These are phyloP conservation scores for Fonsecaea monophora DNA, from an alignment of 2,329 filamentous ascomycete species.

Conservation along the genomic window DNA sequence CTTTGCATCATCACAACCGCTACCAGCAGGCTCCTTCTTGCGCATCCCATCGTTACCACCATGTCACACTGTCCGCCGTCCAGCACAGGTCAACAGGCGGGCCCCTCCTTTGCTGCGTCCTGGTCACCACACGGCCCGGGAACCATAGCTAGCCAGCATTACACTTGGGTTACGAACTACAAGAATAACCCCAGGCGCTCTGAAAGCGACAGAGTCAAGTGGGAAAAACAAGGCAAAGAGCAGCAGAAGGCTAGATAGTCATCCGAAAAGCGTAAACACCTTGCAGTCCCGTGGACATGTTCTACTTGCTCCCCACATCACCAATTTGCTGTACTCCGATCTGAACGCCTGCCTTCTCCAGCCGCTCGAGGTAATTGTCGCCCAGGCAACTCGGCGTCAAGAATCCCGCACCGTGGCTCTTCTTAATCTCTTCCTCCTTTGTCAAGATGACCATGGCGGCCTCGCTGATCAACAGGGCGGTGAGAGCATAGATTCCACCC, in stretches of 20 bases:
- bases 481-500: constrained; percentile 53
- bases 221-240: neutral
- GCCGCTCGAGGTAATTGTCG: constrained; percentile 53
- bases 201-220: neutral
- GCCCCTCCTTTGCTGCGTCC: too few species aligned
- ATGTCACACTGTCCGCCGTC: too few species aligned
- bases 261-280: neutral
- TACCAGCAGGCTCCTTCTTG: too few species aligned
- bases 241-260: neutral
- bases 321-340: constrained; percentile 46
- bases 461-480: constrained; percentile 52
- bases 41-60: too few species aligned
- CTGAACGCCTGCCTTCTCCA: constrained; percentile 52
- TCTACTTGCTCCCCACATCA: constrained; percentile 40
- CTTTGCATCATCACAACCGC: too few species aligned
- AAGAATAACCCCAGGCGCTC: neutral
- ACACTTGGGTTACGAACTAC: neutral
- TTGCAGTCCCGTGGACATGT: neutral
- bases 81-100: too few species aligned
- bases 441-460: constrained; percentile 53
- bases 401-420: constrained; percentile 53
- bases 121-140: too few species aligned
- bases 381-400: constrained; percentile 58
- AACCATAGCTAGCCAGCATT: neutral
- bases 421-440: constrained; percentile 49